These are phyloP conservation scores for Terfezia boudieri DNA, from an alignment of 495 filamentous ascomycete species.

Conservation along the genomic window DNA sequence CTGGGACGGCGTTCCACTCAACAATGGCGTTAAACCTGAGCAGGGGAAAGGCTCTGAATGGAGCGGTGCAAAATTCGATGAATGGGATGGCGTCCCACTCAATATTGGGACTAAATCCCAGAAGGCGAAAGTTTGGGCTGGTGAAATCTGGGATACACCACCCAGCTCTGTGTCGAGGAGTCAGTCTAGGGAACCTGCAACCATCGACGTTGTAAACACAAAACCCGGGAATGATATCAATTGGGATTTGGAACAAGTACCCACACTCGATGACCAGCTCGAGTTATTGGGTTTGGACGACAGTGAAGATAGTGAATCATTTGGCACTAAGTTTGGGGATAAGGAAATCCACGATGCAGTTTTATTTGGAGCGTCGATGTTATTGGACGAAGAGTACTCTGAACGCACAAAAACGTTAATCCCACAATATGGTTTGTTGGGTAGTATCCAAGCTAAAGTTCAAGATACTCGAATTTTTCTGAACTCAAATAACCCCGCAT, in stretches of 20 bases:
- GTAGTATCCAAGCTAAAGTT: not conserved
- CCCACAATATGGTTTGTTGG: conserved; percentile 11
- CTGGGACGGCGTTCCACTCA: too few species aligned
- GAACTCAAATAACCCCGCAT: conserved; percentile 7
- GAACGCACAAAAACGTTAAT: not conserved
- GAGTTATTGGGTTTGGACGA: not conserved
- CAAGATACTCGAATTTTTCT: conserved; percentile 6
- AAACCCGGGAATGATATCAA: too few species aligned
- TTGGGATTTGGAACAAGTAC: not conserved
- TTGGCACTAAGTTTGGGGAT: not conserved
- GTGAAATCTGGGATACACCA: too few species aligned
- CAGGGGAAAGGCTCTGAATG: too few species aligned
- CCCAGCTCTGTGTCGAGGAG: too few species aligned
- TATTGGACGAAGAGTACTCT: not conserved
- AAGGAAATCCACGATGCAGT: conserved; percentile 4
- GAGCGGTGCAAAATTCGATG: too few species aligned
- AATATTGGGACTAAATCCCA: too few species aligned
- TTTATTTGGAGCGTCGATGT: conserved; percentile 3
- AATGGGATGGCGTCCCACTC: too few species aligned
- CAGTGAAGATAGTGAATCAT: not conserved
- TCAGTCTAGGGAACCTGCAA: too few species aligned
- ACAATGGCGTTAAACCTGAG: too few species aligned
- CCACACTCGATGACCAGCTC: not conserved
- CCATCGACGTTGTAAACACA: too few species aligned
- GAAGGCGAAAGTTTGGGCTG: too few species aligned